phyloP scores from a whole-genome alignment of 192 early-diverging fungal species.

The Geranomyces variabilis region DNA sequence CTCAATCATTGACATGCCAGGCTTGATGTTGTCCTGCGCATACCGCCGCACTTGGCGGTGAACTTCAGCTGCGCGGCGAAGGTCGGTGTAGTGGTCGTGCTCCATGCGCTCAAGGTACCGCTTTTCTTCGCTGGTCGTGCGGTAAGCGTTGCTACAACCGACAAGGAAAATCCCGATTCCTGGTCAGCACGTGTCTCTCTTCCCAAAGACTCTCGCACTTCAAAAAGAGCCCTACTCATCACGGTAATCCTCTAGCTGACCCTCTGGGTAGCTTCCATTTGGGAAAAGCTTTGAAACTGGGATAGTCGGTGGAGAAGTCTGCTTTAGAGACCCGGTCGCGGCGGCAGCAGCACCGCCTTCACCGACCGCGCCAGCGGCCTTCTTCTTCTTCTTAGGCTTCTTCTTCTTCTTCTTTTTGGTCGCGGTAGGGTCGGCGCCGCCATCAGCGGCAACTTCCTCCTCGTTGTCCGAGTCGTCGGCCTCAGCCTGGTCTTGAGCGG shows the following conservation, averaged over 20 bases:
- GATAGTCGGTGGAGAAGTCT: conserved; percentile 57
- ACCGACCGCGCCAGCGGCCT: conserved; percentile 24
- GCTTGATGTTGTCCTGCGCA: conserved; percentile 80
- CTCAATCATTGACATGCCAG: conserved; percentile 94
- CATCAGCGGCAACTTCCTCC: background rate
- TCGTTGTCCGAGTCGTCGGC: conserved; percentile 23
- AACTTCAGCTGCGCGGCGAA: conserved; percentile 90
- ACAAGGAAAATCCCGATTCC: no score
- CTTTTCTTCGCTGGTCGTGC: conserved; percentile 94
- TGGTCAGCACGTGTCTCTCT: no score
- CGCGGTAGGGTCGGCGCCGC: conserved; percentile 17
- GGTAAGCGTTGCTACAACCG: conserved; percentile 71
- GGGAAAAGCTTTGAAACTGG: conserved; percentile 85
- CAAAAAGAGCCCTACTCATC: conserved; percentile 63
- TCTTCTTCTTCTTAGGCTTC: conserved; percentile 42
- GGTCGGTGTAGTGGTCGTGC: conserved; percentile 76
- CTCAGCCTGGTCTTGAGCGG: background rate
- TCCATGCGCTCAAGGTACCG: conserved; percentile 75
- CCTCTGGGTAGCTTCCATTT: conserved; percentile 76
- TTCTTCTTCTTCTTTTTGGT: conserved; percentile 40
- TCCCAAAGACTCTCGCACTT: background rate
- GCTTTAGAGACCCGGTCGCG: conserved; percentile 11
- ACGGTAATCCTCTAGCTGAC: conserved; percentile 82
- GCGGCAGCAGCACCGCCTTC: conserved; percentile 1
- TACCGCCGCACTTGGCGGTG: conserved; percentile 88